These are phyloP conservation scores for Naganishia albida DNA, from an alignment of 1,284 basidiomycete genomes.

Conservation along the genomic window DNA sequence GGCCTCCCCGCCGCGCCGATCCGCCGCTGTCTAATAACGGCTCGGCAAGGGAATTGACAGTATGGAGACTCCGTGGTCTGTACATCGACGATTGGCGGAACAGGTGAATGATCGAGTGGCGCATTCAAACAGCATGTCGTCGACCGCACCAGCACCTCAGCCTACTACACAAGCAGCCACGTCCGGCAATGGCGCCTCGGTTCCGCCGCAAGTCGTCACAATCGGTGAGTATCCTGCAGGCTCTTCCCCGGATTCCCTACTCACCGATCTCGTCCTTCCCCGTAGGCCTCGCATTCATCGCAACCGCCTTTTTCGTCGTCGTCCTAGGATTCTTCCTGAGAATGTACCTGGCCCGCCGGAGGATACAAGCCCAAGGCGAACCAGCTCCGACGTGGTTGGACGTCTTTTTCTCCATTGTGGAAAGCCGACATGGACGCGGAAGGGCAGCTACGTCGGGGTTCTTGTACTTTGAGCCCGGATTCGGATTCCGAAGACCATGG, in stretches of 20 bases:
- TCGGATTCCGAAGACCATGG: not conserved
- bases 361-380: not conserved
- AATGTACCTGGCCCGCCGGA: slow-evolving; percentile 14
- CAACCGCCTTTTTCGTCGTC: slow-evolving; percentile 14
- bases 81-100: not conserved
- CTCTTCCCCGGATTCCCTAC: not conserved
- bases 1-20: slow-evolving; percentile 4
- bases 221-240: slow-evolving; percentile 1
- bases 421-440: slow-evolving; percentile 3
- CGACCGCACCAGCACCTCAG: not conserved
- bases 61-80: not conserved
- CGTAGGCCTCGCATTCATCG: slow-evolving; percentile 24
- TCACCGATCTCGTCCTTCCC: not conserved
- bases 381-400: slow-evolving; percentile 9
- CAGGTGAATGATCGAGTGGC: not conserved
- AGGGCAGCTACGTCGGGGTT: slow-evolving; percentile 10
- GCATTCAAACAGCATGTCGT: not conserved
- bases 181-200: not conserved
- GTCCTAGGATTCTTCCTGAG: slow-evolving; percentile 14
- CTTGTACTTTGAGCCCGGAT: slow-evolving; percentile 19
- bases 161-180: not conserved
- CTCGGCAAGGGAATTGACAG: not conserved
- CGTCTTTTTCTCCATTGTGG: slow-evolving; percentile 22
- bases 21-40: not conserved
- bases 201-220: slow-evolving; percentile 20